phyloP scores from a whole-genome alignment of 2,329 filamentous ascomycete species.

The Pseudogymnoascus sp. region DNA sequence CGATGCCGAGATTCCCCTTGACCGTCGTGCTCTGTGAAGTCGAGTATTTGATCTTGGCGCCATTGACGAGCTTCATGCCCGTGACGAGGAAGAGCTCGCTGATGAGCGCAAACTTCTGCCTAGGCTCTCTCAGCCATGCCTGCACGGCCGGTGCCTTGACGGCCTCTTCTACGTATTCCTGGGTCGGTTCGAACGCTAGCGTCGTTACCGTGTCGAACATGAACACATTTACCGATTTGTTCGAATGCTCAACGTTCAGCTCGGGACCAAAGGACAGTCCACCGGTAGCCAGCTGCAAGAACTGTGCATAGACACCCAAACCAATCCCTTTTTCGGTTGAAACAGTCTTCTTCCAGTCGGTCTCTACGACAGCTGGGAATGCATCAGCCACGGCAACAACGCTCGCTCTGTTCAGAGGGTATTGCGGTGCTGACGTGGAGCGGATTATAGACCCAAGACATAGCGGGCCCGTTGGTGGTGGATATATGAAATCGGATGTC shows the following conservation, averaged over 20 bases:
- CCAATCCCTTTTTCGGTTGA: slow-evolving; percentile 22
- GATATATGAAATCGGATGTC: slow-evolving; percentile 25
- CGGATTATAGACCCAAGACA: slow-evolving; percentile 27
- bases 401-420: slow-evolving; percentile 22
- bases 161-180: slow-evolving; percentile 24
- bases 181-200: slow-evolving; percentile 25
- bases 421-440: slow-evolving; percentile 26
- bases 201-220: slow-evolving; percentile 26
- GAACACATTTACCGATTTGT: slow-evolving; percentile 20
- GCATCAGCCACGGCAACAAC: slow-evolving; percentile 20
- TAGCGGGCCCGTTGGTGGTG: slow-evolving; percentile 25
- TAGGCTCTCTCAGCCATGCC: slow-evolving; percentile 24
- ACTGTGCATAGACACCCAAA: slow-evolving; percentile 26
- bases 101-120: slow-evolving; percentile 21
- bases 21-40: slow-evolving; percentile 20
- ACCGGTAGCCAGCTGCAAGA: slow-evolving; percentile 25
- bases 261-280: slow-evolving; percentile 21
- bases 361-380: slow-evolving; percentile 22
- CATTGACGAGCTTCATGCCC: slow-evolving; percentile 26
- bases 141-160: slow-evolving; percentile 25
- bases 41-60: slow-evolving; percentile 26
- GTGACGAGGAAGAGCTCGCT: slow-evolving; percentile 23
- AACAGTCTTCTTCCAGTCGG: slow-evolving; percentile 27
- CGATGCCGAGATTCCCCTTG: slow-evolving; percentile 21
- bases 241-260: slow-evolving; percentile 22